Evolutionary conservation across 208 protist species (phyloP).

Genomic region (Leishmania amazonensis): DNA sequence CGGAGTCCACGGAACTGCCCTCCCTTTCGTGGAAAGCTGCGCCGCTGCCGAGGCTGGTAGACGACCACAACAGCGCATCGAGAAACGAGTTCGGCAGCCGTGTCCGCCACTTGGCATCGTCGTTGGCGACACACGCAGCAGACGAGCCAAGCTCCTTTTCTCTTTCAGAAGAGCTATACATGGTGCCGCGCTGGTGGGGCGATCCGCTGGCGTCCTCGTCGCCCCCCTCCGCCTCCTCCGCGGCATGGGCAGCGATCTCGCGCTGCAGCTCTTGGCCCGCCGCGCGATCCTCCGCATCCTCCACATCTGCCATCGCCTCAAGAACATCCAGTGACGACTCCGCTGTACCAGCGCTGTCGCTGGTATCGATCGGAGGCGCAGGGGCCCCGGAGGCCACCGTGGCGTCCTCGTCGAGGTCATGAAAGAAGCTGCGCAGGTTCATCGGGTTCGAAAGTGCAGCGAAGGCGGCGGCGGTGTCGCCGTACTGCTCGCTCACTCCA

Average conservation of each 20-base stretch:
- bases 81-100: constrained; percentile 5
- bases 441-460: constrained; percentile 69
- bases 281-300: constrained; percentile 81
- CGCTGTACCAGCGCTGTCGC: neutral
- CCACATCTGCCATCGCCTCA: constrained; percentile 60
- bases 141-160: neutral
- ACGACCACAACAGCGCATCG: constrained; percentile 5
- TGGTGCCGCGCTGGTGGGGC: neutral
- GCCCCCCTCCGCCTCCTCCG: constrained; percentile 49
- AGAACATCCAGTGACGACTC: constrained; percentile 41
- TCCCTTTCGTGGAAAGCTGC: neutral
- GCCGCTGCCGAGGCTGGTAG: neutral
- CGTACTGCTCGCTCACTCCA: constrained; percentile 51
- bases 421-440: constrained; percentile 86
- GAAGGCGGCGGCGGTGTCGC: constrained; percentile 71
- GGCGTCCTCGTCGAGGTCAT: constrained; percentile 87
- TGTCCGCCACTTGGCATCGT: neutral
- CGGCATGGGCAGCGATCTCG: constrained; percentile 58
- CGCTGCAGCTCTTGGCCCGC: constrained; percentile 62
- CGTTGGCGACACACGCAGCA: neutral
- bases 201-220: constrained; percentile 29
- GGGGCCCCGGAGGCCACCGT: constrained; percentile 33
- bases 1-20: neutral
- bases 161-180: neutral
- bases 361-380: neutral